Percentiles rank a stretch among this genome's conserved stretches.
Evolutionary conservation across 208 protist species (phyloP).

Genomic region (Trypanosoma vivax): DNA sequence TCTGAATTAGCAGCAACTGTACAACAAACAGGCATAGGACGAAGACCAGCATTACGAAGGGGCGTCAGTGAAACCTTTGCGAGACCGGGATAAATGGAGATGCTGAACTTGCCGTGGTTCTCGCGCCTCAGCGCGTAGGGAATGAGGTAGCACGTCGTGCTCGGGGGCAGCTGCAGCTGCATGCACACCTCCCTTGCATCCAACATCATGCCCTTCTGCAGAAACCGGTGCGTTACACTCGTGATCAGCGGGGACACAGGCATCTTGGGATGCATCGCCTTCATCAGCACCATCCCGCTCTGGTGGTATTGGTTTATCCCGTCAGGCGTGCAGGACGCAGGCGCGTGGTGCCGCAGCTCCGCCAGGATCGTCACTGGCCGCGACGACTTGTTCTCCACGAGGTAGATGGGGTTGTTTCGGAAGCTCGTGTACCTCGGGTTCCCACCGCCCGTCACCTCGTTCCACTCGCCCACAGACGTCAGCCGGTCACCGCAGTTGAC

Average conservation of each 20-base stretch:
- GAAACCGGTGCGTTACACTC: slow-evolving; percentile 67
- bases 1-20: too few species aligned
- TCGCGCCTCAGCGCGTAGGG: slow-evolving; percentile 71
- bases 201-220: slow-evolving; percentile 84
- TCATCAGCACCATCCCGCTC: slow-evolving; percentile 65
- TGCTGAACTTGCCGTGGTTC: slow-evolving; percentile 49
- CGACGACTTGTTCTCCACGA: slow-evolving; percentile 78
- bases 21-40: too few species aligned
- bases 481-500: slow-evolving; percentile 70
- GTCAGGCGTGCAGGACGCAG: slow-evolving; percentile 57
- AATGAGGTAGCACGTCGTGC: slow-evolving; percentile 60
- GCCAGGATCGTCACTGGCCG: slow-evolving; percentile 57
- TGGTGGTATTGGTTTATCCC: slow-evolving; percentile 78
- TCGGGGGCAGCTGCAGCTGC: slow-evolving; percentile 70
- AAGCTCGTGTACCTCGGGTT: slow-evolving; percentile 79
- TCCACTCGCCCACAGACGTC: slow-evolving; percentile 54
- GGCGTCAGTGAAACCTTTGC: slow-evolving; percentile 62
- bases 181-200: slow-evolving; percentile 80
- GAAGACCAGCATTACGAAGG: too few species aligned
- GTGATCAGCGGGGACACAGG: slow-evolving; percentile 69
- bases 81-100: slow-evolving; percentile 78
- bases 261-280: slow-evolving; percentile 29
- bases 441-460: slow-evolving; percentile 50
- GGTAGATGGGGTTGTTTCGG: slow-evolving; percentile 84
- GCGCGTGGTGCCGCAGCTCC: slow-evolving; percentile 63